phyloP scores from a whole-genome alignment of 345 rosid species.

The Brassica nigra region DNA sequence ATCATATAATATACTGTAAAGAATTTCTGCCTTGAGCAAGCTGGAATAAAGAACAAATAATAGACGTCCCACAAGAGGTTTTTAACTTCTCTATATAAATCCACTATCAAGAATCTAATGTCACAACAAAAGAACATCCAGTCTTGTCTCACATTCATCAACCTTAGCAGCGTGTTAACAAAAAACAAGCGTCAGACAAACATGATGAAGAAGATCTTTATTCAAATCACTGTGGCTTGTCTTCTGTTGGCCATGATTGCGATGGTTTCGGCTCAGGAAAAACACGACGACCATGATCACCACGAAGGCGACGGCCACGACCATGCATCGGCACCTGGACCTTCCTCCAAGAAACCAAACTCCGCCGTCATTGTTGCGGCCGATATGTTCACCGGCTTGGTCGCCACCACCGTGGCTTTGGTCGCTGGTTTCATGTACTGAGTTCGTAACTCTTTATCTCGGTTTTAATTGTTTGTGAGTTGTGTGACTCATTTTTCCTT shows the following conservation, averaged over 20 bases:
- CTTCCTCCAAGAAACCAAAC: conserved; percentile 8
- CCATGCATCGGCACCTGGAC: conserved; percentile 19
- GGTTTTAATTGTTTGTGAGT: neutral
- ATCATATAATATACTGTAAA: conserved; percentile 1
- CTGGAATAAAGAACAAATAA: neutral
- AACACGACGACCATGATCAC: neutral
- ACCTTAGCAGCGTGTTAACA: neutral
- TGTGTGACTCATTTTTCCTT: neutral
- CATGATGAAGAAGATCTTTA: conserved; percentile 27
- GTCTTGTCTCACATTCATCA: neutral
- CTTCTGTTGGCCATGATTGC: conserved; percentile 18
- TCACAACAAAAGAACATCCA: neutral
- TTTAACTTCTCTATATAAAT: conserved; percentile 11
- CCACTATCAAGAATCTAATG: neutral
- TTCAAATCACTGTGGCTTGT: conserved; percentile 26
- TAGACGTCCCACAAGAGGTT: neutral
- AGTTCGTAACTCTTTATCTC: conserved; percentile 11
- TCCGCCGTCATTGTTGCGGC: conserved; percentile 4
- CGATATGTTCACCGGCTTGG: conserved; percentile 21
- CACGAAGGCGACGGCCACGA: conserved; percentile 20
- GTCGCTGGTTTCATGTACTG: conserved; percentile 26
- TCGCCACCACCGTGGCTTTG: conserved; percentile 17
- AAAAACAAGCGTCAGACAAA: neutral
- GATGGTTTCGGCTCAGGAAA: conserved; percentile 10
- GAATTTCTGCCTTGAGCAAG: conserved; percentile 1